Percentiles rank a stretch among this genome's conserved stretches.
Evolutionary conservation across 495 filamentous ascomycete genomes (phyloP).

Genomic region (Penicillium nucicola): DNA sequence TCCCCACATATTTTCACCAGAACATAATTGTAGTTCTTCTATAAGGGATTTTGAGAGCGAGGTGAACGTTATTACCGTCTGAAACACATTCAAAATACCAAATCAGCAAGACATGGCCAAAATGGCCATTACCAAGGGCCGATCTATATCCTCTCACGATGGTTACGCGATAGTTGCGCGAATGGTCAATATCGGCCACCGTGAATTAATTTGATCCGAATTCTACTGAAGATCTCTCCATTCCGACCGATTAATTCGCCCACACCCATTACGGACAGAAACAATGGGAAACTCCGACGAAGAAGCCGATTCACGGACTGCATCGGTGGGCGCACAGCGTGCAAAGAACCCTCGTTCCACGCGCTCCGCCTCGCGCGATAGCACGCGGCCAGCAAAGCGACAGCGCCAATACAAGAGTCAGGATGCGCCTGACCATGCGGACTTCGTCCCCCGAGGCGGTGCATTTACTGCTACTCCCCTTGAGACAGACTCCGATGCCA

Average conservation of each 20-base stretch:
- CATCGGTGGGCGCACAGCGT: constrained; percentile 32
- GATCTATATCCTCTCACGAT: not conserved
- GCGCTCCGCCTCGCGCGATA: constrained; percentile 23
- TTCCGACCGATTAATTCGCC: not conserved
- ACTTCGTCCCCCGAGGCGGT: constrained; percentile 40
- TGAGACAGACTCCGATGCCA: constrained; percentile 33
- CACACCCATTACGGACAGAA: not conserved
- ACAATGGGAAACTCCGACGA: constrained; percentile 22
- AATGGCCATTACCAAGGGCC: too few relatives aligned
- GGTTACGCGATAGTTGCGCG: constrained; percentile 8
- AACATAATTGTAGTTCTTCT: too few relatives aligned
- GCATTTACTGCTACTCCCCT: constrained; percentile 33
- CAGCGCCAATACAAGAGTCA: constrained; percentile 24
- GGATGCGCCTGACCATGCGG: constrained; percentile 22
- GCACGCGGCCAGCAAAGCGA: constrained; percentile 28
- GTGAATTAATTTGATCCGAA: constrained; percentile 21
- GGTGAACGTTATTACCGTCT: too few relatives aligned
- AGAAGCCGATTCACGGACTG: constrained; percentile 43
- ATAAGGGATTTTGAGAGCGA: too few relatives aligned
- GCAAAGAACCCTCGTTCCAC: constrained; percentile 14
- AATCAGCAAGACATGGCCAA: too few relatives aligned
- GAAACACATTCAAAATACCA: too few relatives aligned
- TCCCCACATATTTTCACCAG: too few relatives aligned
- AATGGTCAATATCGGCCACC: constrained; percentile 15
- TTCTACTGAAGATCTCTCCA: not conserved